Conservation (phyloP, 345 rosid genomes). For the Gossypium thurberi region DNA sequence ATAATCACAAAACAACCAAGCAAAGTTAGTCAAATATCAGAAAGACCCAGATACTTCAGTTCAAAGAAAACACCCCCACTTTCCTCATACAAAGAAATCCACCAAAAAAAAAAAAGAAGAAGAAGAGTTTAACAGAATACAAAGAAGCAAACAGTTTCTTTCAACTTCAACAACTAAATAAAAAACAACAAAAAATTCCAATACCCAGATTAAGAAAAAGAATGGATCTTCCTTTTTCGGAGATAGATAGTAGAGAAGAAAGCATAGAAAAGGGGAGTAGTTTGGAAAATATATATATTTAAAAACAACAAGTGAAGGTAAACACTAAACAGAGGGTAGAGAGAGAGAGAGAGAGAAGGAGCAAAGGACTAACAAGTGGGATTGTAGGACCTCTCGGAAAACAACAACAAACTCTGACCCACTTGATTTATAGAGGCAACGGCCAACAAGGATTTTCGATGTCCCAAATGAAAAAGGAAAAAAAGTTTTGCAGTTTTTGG, state of each 20-base stretch:
- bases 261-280: conserved; percentile 23
- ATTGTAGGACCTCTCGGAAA: conserved; percentile 31
- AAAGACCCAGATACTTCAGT: conserved; percentile 33
- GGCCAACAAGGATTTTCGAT: conserved; percentile 31
- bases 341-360: conserved; percentile 24
- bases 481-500: conserved; percentile 11
- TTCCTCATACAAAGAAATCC: neutral
- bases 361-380: conserved; percentile 37
- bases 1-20: conserved; percentile 30
- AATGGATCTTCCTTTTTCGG: conserved; percentile 20
- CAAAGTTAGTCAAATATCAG: conserved; percentile 20
- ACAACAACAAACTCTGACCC: conserved; percentile 25
- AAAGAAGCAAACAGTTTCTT: neutral
- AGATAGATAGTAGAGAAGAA: conserved; percentile 10
- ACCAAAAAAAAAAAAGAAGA: neutral
- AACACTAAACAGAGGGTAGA: conserved; percentile 1
- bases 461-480: conserved; percentile 31
- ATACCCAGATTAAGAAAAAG: conserved; percentile 14
- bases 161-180: neutral
- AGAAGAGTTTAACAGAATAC: neutral
- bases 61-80: conserved; percentile 22
- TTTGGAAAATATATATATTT: neutral
- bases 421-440: conserved; percentile 28
- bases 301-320: conserved; percentile 5
- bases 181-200: conserved; percentile 5